phyloP scores from a whole-genome alignment of 352 stramenopile genomes.

The Pythium brachiatum region DNA sequence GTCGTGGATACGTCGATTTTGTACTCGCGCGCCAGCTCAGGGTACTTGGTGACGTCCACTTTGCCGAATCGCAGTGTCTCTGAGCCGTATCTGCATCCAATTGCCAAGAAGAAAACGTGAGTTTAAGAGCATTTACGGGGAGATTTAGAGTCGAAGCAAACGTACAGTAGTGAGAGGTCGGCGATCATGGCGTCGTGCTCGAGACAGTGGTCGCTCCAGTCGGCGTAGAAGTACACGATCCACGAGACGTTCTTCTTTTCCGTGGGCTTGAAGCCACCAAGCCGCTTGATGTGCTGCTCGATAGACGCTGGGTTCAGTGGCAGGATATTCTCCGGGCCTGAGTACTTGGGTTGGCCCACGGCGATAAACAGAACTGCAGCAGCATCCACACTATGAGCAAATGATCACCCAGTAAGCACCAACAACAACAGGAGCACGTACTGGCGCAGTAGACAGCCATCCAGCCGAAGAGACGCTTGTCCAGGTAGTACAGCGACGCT shows the following conservation, averaged over 20 bases:
- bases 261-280: conserved; percentile 22
- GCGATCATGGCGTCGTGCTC: conserved; percentile 74
- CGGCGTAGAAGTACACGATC: conserved; percentile 70
- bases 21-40: conserved; percentile 55
- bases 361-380: conserved; percentile 57
- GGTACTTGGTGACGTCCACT: conserved; percentile 63
- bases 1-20: conserved; percentile 61
- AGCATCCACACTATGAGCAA: background rate
- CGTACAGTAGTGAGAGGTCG: conserved; percentile 58
- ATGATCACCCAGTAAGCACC: background rate
- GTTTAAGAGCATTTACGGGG: background rate
- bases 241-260: conserved; percentile 40
- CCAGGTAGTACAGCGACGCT: conserved; percentile 64
- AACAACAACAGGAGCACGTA: conserved; percentile 25
- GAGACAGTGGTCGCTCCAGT: conserved; percentile 74
- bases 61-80: conserved; percentile 57
- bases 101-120: background rate
- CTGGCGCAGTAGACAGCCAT: conserved; percentile 57
- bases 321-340: conserved; percentile 51
- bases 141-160: background rate
- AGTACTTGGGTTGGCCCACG: conserved; percentile 61
- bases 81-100: conserved; percentile 37
- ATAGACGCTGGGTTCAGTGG: conserved; percentile 43
- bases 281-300: conserved; percentile 45
- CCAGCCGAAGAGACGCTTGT: conserved; percentile 59